Percentiles rank a stretch among this genome's conserved stretches.
These are phyloP conservation scores for Obba rivulosa DNA, from an alignment of 768 basidiomycete genomes.

Conservation along the genomic window DNA sequence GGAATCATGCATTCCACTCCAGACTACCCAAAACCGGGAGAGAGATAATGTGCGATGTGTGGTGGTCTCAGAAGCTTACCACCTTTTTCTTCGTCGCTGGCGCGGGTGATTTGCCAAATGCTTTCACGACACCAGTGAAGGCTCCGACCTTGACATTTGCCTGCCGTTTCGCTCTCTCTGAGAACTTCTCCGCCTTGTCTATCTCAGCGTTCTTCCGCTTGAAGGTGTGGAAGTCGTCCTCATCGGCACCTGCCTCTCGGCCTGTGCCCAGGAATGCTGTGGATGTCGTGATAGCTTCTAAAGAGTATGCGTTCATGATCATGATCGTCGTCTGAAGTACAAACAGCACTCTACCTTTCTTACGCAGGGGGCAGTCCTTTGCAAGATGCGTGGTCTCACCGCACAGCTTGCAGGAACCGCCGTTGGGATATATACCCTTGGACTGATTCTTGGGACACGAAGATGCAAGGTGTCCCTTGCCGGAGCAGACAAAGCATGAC, in stretches of 20 bases:
- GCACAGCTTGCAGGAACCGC: conserved; percentile 87
- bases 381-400: conserved; percentile 82
- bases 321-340: too few species aligned
- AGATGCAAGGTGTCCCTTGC: conserved; percentile 80
- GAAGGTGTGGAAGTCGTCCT: conserved; percentile 89
- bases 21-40: too few species aligned
- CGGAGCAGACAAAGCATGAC: conserved; percentile 86
- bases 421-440: conserved; percentile 86
- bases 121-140: conserved; percentile 31
- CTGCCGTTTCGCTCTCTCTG: conserved; percentile 36
- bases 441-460: conserved; percentile 75
- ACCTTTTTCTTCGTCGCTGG: conserved; percentile 16
- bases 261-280: conserved; percentile 42
- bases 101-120: conserved; percentile 12
- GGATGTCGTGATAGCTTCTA: conserved; percentile 30
- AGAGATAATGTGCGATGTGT: too few species aligned
- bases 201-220: conserved; percentile 59
- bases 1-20: too few species aligned
- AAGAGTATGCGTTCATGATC: not conserved
- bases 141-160: conserved; percentile 40
- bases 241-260: conserved; percentile 72
- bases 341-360: conserved; percentile 41
- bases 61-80: conserved; percentile 14
- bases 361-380: conserved; percentile 69
- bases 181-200: conserved; percentile 51